Evolutionary conservation across 805 yeast species (phyloP).

Genomic region (Spathaspora passalidarum): DNA sequence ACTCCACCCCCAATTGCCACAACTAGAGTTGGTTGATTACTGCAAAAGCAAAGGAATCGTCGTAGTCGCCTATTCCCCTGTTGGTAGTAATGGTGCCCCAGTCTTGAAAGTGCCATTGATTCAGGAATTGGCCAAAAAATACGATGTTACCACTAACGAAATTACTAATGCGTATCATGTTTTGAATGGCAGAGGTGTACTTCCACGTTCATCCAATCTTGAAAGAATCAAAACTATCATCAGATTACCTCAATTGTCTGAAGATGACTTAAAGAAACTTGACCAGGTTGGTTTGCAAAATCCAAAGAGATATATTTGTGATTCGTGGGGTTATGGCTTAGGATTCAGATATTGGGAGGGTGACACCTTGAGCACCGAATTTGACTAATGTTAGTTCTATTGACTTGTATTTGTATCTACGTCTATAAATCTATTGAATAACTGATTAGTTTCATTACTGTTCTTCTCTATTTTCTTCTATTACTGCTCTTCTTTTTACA

Average conservation of each 20-base stretch:
- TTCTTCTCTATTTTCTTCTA: background rate
- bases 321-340: conserved; percentile 35
- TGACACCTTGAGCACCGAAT: conserved; percentile 22
- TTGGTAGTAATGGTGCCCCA: conserved; percentile 52
- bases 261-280: conserved; percentile 32
- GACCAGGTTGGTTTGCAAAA: conserved; percentile 40
- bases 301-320: conserved; percentile 30
- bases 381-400: conserved; percentile 21
- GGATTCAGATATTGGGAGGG: conserved; percentile 39
- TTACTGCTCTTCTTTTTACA: background rate
- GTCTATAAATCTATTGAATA: background rate
- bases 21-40: conserved; percentile 57
- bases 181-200: conserved; percentile 54
- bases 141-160: conserved; percentile 50
- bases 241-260: conserved; percentile 30
- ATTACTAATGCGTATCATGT: conserved; percentile 55
- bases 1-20: conserved; percentile 46
- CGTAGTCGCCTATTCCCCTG: conserved; percentile 79
- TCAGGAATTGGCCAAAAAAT: conserved; percentile 45
- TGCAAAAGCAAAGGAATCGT: conserved; percentile 53
- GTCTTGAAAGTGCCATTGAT: conserved; percentile 56
- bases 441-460: background rate
- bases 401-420: background rate
- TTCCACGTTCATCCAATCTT: conserved; percentile 73
- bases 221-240: conserved; percentile 51